phyloP scores from a whole-genome alignment of 2,329 filamentous ascomycete genomes.

The Colletotrichum sp. region DNA sequence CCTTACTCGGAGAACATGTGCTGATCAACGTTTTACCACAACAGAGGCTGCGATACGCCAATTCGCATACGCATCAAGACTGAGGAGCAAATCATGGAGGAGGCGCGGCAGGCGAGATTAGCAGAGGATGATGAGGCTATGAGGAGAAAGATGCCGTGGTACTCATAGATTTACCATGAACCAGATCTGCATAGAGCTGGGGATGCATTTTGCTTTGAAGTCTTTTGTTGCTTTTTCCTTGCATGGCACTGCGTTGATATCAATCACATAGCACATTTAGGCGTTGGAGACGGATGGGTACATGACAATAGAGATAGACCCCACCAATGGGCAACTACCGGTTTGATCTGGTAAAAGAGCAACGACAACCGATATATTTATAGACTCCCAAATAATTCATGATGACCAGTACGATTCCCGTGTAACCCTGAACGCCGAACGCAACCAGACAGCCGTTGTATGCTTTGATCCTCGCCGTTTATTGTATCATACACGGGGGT shows the following conservation, averaged over 20 bases:
- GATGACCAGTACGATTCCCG: background rate
- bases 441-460: slow-evolving; percentile 9
- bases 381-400: background rate
- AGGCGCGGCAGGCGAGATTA: slow-evolving; percentile 42
- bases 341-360: background rate
- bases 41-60: slow-evolving; percentile 21
- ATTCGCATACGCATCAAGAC: slow-evolving; percentile 33
- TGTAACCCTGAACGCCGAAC: slow-evolving; percentile 8
- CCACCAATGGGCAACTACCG: background rate
- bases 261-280: slow-evolving; percentile 10
- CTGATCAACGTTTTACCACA: background rate
- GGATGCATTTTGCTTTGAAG: background rate
- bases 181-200: background rate
- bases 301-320: background rate
- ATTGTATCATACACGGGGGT: background rate
- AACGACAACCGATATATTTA: background rate
- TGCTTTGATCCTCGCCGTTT: slow-evolving; percentile 4
- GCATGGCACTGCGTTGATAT: slow-evolving; percentile 22
- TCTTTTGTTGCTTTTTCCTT: background rate
- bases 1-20: background rate
- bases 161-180: slow-evolving; percentile 17
- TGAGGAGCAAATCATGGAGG: slow-evolving; percentile 53
- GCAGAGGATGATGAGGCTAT: slow-evolving; percentile 51
- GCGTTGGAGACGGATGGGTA: slow-evolving; percentile 3
- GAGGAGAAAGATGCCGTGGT: slow-evolving; percentile 50